Evolutionary conservation across 2,329 filamentous ascomycete genomes (phyloP), one percentile per base, ranked within the genome.

Genomic region (Pseudogymnoascus sp.): DNA sequence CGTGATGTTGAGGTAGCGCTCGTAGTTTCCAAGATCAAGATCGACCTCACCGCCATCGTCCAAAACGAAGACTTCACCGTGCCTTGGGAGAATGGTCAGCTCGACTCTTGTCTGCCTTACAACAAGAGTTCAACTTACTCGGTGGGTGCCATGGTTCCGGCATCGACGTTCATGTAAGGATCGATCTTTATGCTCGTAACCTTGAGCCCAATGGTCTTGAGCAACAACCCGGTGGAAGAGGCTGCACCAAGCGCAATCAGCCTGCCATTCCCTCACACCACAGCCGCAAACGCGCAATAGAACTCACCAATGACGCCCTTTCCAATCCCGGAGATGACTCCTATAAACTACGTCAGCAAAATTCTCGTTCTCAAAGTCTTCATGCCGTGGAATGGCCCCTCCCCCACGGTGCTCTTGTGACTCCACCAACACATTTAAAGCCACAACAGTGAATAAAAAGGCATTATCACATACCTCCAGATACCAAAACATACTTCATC

Each of bases 51-150:
- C 89, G 66, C 90, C 90, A 71, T 95, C 91, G 69, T 90, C 86
- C 63, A 95, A 83, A 59, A 97, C 93, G 73, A 93, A 96, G 68
- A 89, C 88, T 78, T 96, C 93, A 67, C 93, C 93, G 73, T 96
- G 91, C 75, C 87, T 89, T 67, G 49, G 5, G 52, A 49, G 11
- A 38, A 64, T 59, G 65, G 63, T 65, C 35, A 35, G 62, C 14
- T 31, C n/a, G 21, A 58, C 73, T 37, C 14, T 38, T 55, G 59
- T 35, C 33, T 60, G 25, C 31, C 9, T 68, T 55, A 68, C 73
- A 71, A 78, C 76, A 31, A 71, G 71, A 4, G 63, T 38, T 55
- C 25, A 38, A 71, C 76, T 65, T 76, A 84, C 81, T 88, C 83
- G 66, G 81, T 86, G 41, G 85, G 85, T 70, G 84, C 83, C 85